A percentile compares a stretch with the other conserved stretches of the same genome.
These are phyloP conservation scores for Kluyveromyces lactis DNA, from an alignment of 805 yeast species.

Conservation along the genomic window DNA sequence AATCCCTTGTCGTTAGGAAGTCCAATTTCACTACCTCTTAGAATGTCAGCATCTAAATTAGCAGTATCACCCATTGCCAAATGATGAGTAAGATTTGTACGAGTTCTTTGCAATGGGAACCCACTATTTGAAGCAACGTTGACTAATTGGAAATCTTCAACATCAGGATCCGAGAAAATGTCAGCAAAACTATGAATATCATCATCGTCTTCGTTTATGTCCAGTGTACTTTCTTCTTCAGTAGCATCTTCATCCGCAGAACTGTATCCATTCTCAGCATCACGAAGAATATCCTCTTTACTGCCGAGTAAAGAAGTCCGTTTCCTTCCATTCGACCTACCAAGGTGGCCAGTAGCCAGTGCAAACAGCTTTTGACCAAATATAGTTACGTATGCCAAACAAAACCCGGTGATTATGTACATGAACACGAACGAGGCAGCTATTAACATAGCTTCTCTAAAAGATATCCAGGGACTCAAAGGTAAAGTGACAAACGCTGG, in stretches of 20 bases:
- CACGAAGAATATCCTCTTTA: slow-evolving; percentile 13
- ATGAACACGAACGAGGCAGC: slow-evolving; percentile 70
- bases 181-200: neutral
- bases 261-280: slow-evolving; percentile 12
- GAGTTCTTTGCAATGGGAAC: neutral
- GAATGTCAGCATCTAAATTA: too few species aligned
- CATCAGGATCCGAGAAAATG: slow-evolving; percentile 2
- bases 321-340: too few species aligned
- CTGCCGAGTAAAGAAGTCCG: neutral
- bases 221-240: neutral
- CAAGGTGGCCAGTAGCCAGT: slow-evolving; percentile 4
- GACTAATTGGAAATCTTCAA: slow-evolving; percentile 7
- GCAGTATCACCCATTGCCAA: too few species aligned
- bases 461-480: slow-evolving; percentile 53
- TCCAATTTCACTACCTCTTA: too few species aligned
- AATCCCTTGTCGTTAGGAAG: too few species aligned
- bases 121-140: slow-evolving; percentile 6
- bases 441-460: slow-evolving; percentile 61
- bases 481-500: slow-evolving; percentile 72
- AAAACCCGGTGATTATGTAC: slow-evolving; percentile 42
- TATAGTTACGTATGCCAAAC: slow-evolving; percentile 41
- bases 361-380: slow-evolving; percentile 31
- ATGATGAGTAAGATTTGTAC: too few species aligned
- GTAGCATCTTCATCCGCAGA: slow-evolving; percentile 8
- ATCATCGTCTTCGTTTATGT: slow-evolving; percentile 1